phyloP scores from a whole-genome alignment of 2,329 filamentous ascomycete species.

The Paecilomyces dactylethromorphus region DNA sequence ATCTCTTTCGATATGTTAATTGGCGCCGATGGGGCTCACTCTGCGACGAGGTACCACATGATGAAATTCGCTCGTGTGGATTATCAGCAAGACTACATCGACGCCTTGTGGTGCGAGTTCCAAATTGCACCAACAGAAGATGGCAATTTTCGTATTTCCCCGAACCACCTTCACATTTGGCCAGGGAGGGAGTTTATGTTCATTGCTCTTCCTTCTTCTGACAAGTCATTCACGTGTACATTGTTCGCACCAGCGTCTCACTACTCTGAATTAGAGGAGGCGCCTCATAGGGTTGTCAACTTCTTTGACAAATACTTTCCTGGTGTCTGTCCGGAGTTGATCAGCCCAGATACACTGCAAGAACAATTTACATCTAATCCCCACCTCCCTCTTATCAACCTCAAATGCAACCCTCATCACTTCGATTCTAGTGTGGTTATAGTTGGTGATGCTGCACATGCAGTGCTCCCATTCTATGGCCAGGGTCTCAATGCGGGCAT shows the following conservation, averaged over 20 bases:
- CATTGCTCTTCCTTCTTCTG: conserved; percentile 84
- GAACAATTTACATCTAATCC: conserved; percentile 74
- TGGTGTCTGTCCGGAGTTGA: conserved; percentile 61
- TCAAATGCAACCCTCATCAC: conserved; percentile 89
- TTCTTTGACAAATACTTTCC: conserved; percentile 86
- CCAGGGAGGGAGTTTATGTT: conserved; percentile 94
- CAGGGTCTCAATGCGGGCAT: conserved; percentile 97
- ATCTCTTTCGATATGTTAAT: conserved; percentile 88
- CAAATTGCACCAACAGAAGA: conserved; percentile 56
- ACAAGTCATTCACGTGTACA: conserved; percentile 91
- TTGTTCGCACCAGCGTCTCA: conserved; percentile 73
- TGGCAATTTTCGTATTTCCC: conserved; percentile 69
- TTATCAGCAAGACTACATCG: conserved; percentile 91
- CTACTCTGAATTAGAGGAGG: conserved; percentile 61
- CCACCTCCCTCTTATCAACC: conserved; percentile 84
- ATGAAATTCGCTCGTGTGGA: conserved; percentile 93
- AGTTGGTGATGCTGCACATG: conserved; percentile 88
- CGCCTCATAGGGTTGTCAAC: conserved; percentile 63
- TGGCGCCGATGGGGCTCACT: conserved; percentile 92
- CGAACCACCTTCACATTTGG: conserved; percentile 96
- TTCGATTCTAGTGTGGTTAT: conserved; percentile 71
- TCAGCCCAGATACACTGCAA: conserved; percentile 57
- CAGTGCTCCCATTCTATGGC: conserved; percentile 97
- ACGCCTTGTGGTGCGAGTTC: conserved; percentile 97
- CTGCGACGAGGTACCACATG: conserved; percentile 79